Base-by-base conservation (phyloP, 2,329 filamentous ascomycete species). In the Aureobasidium musti region DNA sequence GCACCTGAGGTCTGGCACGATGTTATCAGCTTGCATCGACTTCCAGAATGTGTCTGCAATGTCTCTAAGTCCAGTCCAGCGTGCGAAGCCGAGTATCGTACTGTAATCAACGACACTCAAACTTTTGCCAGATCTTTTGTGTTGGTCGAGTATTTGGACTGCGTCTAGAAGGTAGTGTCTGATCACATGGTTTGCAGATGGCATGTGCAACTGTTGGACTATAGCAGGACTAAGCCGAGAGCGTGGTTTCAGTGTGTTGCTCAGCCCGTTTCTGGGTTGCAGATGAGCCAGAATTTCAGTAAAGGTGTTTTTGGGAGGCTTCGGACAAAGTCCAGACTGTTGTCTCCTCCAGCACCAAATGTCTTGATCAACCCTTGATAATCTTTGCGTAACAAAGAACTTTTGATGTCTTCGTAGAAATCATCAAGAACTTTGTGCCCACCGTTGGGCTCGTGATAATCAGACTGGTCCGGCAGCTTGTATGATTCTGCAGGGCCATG, bases 211-310 rank as follows among this genome's bases (percentile, higher is more conserved):
- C 75, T 82, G 17, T 21, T 82, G 68, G 19, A 80, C 78, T 41
- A 81, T 73, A 13, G 78, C 77, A 3, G 80, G 74, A 73, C 89
- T 87, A 23, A 86, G 73, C 14, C 82, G 75, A 23, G 77, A 73
- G 63, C 83, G 79, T 21, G 86, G 76, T 26, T 76, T 72, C 5
- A 84, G 77, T 70, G 81, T 79, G 1, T 78, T 77, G 28, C 78
- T 75, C 47, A 86, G 70, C 68, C 84, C 82, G 69, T 83, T 75
- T 28, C 76, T 72, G 0, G 89, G 88, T 67, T 90, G 86, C 10
- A 92, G 76, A 5, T 82, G 80, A 39, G 83, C 82, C 35, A 93
- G 74, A 11, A 90, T 82, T 69, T 89, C 86, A 1, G 86, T 85
- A 72, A 92, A 87, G 0, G 82, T 82, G 1, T 82, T 79, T 1